phyloP scores from a whole-genome alignment of 2,329 filamentous ascomycete genomes.

The Helotiales sp. region DNA sequence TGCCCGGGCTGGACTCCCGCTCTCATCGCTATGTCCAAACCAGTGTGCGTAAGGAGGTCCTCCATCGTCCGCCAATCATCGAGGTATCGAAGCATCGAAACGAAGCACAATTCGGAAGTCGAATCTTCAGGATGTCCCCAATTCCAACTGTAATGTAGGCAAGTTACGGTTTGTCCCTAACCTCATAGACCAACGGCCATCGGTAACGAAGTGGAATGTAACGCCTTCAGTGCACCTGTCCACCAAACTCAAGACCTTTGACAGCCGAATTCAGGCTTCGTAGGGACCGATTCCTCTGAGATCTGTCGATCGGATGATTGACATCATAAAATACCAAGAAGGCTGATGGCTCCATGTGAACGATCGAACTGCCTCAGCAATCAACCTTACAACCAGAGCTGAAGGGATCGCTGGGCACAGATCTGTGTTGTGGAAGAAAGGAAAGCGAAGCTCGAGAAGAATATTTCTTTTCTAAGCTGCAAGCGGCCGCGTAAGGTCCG shows the following conservation, averaged over 20 bases:
- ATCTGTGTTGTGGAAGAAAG: conserved; percentile 60
- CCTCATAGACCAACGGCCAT: conserved; percentile 87
- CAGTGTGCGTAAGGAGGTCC: too few species aligned
- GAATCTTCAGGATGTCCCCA: too few species aligned
- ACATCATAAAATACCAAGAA: conserved; percentile 59
- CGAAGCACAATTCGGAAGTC: too few species aligned
- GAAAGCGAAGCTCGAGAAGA: conserved; percentile 35
- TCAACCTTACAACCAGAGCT: conserved; percentile 73
- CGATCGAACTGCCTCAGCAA: conserved; percentile 82
- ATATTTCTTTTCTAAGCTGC: conserved; percentile 24
- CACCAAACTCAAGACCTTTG: conserved; percentile 67
- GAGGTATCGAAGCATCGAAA: too few species aligned
- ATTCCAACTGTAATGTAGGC: too few species aligned
- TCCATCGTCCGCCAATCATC: too few species aligned
- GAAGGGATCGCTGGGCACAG: conserved; percentile 84
- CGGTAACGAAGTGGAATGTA: conserved; percentile 91
- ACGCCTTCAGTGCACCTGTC: conserved; percentile 60
- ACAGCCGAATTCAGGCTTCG: conserved; percentile 67
- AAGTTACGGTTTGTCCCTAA: conserved; percentile 60
- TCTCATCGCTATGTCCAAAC: too few species aligned
- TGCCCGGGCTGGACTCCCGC: too few species aligned
- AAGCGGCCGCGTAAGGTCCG: conserved; percentile 16
- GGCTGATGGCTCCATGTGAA: conserved; percentile 72
- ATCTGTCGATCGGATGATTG: conserved; percentile 93
- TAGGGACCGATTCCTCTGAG: conserved; percentile 71